Evolutionary conservation across 179 eudicot genomes (phyloP).

Genomic region (Spinacia oleracea): DNA sequence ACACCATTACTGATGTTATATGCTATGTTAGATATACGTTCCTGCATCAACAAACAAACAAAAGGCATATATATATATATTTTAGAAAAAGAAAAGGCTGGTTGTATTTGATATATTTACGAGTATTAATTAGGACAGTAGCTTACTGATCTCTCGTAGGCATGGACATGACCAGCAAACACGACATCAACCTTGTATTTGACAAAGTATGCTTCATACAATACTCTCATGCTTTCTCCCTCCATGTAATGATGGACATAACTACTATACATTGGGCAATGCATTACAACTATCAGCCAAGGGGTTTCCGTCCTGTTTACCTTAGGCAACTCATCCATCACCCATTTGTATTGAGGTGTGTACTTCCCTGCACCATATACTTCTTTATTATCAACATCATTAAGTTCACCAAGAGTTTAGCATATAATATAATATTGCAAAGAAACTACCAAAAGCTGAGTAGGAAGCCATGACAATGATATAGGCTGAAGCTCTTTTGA

Average conservation of each 20-base stretch:
- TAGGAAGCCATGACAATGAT: conserved; percentile 74
- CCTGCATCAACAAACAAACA: conserved; percentile 36
- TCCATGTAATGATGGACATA: conserved; percentile 74
- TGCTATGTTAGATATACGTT: conserved; percentile 58
- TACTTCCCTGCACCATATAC: conserved; percentile 61
- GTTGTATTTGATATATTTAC: too few species aligned
- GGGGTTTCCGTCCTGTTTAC: conserved; percentile 67
- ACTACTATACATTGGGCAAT: conserved; percentile 72
- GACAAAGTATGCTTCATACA: conserved; percentile 65
- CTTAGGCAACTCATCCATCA: conserved; percentile 54
- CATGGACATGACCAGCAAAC: conserved; percentile 74
- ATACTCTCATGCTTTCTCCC: conserved; percentile 76
- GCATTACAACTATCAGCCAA: conserved; percentile 68
- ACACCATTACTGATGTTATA: conserved; percentile 57
- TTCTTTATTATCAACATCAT: too few species aligned
- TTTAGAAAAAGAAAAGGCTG: background rate
- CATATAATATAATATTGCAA: background rate
- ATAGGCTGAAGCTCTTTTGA: conserved; percentile 70
- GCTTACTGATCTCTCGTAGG: conserved; percentile 69
- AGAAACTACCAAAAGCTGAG: conserved; percentile 63
- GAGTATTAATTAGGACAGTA: too few species aligned
- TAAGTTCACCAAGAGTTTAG: background rate
- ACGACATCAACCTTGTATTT: conserved; percentile 64
- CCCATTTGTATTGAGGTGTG: conserved; percentile 70
- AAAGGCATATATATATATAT: too few species aligned